phyloP scores from a whole-genome alignment of 768 basidiomycete genomes.

The Symmetrospora coprosmae region DNA sequence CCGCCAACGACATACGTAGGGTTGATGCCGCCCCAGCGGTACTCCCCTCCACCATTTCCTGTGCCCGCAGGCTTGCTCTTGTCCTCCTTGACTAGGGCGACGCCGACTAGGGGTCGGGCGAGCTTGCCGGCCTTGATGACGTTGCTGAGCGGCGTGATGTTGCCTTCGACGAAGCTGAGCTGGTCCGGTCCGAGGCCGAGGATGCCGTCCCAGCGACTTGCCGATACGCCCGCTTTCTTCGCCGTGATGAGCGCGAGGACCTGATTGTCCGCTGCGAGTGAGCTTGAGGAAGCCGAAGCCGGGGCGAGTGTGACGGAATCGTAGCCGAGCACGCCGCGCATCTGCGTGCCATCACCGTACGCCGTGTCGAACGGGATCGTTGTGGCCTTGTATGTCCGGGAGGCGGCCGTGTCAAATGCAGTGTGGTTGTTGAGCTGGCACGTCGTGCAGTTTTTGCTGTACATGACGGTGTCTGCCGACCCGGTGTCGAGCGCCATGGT shows the following conservation, averaged over 20 bases:
- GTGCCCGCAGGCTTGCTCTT: too few species aligned
- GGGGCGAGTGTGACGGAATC: not conserved
- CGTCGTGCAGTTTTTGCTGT: not conserved
- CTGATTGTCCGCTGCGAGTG: not conserved
- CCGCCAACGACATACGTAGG: not conserved
- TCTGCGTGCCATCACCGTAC: constrained; percentile 13
- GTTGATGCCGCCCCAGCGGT: constrained; percentile 6
- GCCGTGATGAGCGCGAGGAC: constrained; percentile 4
- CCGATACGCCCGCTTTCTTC: not conserved
- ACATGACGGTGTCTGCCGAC: constrained; percentile 11
- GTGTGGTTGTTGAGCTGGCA: not conserved
- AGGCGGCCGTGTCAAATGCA: not conserved
- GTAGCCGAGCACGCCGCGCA: not conserved
- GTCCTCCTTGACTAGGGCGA: constrained; percentile 1
- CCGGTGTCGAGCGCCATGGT: constrained; percentile 9
- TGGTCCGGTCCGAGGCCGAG: constrained; percentile 20
- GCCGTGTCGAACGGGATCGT: not conserved
- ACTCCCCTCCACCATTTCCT: constrained; percentile 13
- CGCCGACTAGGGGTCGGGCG: not conserved
- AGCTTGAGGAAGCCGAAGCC: not conserved
- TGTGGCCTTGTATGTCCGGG: not conserved
- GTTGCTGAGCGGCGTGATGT: constrained; percentile 11
- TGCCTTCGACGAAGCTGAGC: constrained; percentile 1
- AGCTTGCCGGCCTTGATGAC: constrained; percentile 10
- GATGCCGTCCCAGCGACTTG: constrained; percentile 12